Evolutionary conservation across 768 basidiomycete genomes (phyloP), one percentile per base, ranked within the genome.

Genomic region (Lentinula aciculospora): DNA sequence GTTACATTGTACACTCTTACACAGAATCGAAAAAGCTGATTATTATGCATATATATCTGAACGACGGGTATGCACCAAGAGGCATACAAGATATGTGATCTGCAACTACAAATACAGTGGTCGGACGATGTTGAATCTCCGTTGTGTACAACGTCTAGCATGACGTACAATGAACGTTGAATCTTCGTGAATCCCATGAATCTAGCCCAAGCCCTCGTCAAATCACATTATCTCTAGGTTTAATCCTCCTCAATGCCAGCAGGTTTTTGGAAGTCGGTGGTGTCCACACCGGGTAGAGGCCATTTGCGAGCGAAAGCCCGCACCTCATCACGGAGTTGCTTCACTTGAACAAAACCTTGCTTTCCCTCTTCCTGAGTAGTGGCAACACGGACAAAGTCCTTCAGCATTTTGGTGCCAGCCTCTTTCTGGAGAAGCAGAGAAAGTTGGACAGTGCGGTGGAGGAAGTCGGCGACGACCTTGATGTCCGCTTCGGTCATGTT

Each of bases 391-490:
- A 95, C 83, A 66, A 98, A 98, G 79, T 98, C 96, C 79, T 96
- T 96, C 62, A 99, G 82, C 64, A 97, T 76, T 80, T 97, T 98
- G 58, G 83, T 82, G 31, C 94, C 94, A 25, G 97, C 91, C 76
- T 97, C 95, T 72, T 94, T 92, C 76, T 98, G 97, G 45, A 97
- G 81, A 39, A 83, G 68, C 44, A 95, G 81, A 47, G 93, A 85
- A 67, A 97, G 85, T 77, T 98, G 93, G 45, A 99, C 89, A 29
- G 92, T 84, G 50, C 95, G 94, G 79, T 98, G 93, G 56, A 99
- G 79, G 83, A 98, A 94, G 58, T 80, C 81, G 37, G 88, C 97
- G 56, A 98, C 94, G 58, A 82, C 69, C 70, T 89, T 87, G 72
- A 97, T 84, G 71, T 98, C 94, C 21, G 75, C 80, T 72, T 96